Base-by-base conservation (phyloP, 495 filamentous ascomycete species). In the Geoglossum glabrum region DNA sequence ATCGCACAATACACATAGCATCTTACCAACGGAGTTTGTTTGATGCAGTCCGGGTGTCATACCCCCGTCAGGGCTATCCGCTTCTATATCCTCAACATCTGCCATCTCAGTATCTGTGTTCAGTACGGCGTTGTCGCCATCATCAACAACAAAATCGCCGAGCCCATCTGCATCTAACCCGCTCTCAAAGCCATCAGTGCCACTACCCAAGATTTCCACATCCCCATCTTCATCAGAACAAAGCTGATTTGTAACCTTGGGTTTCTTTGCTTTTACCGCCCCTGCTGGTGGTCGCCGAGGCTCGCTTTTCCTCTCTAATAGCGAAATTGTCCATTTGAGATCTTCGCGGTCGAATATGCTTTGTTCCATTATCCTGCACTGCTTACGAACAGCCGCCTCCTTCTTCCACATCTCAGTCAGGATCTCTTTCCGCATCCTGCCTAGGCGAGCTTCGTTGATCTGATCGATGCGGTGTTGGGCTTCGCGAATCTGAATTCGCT, bases 261-360 rank as follows among this genome's bases (percentile, higher is more conserved):
- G 10, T 10, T 11, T 21, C n/a, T 56, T 46, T 25, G 5, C 54
- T 17, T 28, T 56, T 43, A 30, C 30, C 56, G 36, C 23, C 17
- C n/a, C 7, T 19, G 56, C 21, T 30, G 45, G 36, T 8, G 36
- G 59, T 58, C 26, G 56, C 63, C 28, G 50, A 60, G 84, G 84
- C 47, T 71, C 72, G 4, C 56, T 62, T 1, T 72, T 66, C 25
- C 69, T 68, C 57, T 73, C 64, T 23, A 87, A 70, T 0, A 82
- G 49, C 3, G 61, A 63, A 19, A 83, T 69, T 51, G 70, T 73
- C 78, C 80, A 87, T 26, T 63, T 65, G 7, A 70, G 60, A 25
- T 77, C 66, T 64, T 77, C 75, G 10, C 71, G 75, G 34, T 81
- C 72, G 28, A 73, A 75, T n/a, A 95, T 66, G 6, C 72, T 86